These are phyloP conservation scores for Coniochaeta sp. DNA, from an alignment of 2,329 filamentous ascomycete species.

Conservation along the genomic window DNA sequence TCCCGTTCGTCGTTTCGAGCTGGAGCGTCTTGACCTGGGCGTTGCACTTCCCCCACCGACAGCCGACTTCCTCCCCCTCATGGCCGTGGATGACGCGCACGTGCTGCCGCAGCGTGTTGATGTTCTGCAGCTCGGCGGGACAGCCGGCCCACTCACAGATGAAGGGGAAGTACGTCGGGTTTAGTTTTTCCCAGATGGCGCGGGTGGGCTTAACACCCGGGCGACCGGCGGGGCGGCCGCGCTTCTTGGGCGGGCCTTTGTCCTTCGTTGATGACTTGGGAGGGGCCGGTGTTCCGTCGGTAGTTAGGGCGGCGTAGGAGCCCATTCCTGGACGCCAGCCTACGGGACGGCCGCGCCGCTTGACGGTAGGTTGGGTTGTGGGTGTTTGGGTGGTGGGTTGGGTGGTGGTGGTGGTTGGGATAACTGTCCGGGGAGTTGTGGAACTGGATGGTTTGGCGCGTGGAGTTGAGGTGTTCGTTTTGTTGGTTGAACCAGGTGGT, in stretches of 20 bases:
- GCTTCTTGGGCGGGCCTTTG: conserved; percentile 32
- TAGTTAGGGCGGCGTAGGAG: conserved; percentile 16
- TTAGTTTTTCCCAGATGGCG: conserved; percentile 32
- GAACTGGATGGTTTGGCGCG: no score
- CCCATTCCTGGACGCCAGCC: conserved; percentile 33
- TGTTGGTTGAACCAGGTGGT: no score
- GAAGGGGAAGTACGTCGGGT: conserved; percentile 43
- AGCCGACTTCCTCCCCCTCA: conserved; percentile 15
- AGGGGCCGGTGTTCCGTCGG: conserved; percentile 6
- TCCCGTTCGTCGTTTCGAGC: neutral
- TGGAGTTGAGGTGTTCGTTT: no score
- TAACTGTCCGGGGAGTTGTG: conserved; percentile 1
- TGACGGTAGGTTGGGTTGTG: neutral
- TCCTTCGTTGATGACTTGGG: conserved; percentile 14
- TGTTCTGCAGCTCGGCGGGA: conserved; percentile 54
- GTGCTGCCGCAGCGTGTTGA: conserved; percentile 51
- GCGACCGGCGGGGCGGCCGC: conserved; percentile 25
- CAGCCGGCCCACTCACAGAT: conserved; percentile 55
- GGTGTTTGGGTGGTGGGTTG: conserved; percentile 9
- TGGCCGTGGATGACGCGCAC: conserved; percentile 42
- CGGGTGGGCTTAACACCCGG: neutral
- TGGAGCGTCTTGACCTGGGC: no score
- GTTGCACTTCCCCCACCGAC: conserved; percentile 36
- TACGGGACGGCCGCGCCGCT: conserved; percentile 37
- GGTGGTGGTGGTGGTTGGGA: conserved; percentile 7